A percentile compares a stretch with the other conserved stretches of the same genome.
phyloP scores from a whole-genome alignment of 768 basidiomycete genomes.

The Tricholoma flavovirens region DNA sequence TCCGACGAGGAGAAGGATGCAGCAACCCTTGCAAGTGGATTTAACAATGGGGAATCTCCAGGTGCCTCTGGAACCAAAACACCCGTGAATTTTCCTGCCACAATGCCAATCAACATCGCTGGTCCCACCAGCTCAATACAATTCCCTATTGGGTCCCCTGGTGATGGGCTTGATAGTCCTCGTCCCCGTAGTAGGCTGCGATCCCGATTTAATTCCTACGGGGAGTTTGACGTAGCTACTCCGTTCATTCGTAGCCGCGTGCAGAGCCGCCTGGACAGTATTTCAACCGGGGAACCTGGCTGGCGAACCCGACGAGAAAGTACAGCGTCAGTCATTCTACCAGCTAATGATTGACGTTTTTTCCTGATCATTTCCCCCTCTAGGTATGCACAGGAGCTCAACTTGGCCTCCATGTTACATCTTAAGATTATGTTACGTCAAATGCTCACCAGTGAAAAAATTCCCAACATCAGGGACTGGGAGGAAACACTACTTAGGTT shows the following conservation, averaged over 20 bases:
- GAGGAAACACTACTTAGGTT: constrained; percentile 77
- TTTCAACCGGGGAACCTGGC: constrained; percentile 54
- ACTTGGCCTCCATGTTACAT: constrained; percentile 82
- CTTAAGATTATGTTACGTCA: constrained; percentile 88
- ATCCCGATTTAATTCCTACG: constrained; percentile 65
- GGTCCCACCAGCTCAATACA: constrained; percentile 66
- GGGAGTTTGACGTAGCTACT: constrained; percentile 65
- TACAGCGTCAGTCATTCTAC: constrained; percentile 61
- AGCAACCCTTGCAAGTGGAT: constrained; percentile 33
- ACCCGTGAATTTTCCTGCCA: constrained; percentile 52
- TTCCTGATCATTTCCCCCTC: constrained; percentile 5
- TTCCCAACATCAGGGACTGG: constrained; percentile 85
- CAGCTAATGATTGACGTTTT: constrained; percentile 1
- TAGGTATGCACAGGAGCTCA: constrained; percentile 81
- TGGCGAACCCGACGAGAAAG: constrained; percentile 89
- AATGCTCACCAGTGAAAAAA: constrained; percentile 75
- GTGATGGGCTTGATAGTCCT: constrained; percentile 57
- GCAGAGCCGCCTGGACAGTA: constrained; percentile 66
- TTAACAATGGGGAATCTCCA: constrained; percentile 39
- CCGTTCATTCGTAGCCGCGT: constrained; percentile 84
- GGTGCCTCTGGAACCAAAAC: constrained; percentile 40
- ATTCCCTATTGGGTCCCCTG: constrained; percentile 77
- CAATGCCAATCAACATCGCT: constrained; percentile 46
- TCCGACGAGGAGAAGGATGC: constrained; percentile 73
- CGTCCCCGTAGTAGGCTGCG: constrained; percentile 42